phyloP scores from a whole-genome alignment of 495 filamentous ascomycete genomes.

The Penicillium cinerascens region DNA sequence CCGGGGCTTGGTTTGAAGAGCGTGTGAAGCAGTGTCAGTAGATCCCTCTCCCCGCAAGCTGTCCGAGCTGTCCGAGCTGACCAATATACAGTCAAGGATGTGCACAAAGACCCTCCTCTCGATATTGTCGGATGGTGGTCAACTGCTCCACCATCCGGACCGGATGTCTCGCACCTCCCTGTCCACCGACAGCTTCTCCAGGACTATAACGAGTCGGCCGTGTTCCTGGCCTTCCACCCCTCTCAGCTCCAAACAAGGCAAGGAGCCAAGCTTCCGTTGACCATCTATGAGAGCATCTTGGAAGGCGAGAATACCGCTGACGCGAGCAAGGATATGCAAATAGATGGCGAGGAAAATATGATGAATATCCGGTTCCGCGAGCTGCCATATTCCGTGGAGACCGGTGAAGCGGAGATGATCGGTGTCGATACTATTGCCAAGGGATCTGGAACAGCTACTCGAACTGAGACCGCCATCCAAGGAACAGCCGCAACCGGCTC shows the following conservation, averaged over 20 bases:
- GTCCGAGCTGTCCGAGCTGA: conserved; percentile 4
- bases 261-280: conserved; percentile 80
- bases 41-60: background rate
- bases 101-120: conserved; percentile 76
- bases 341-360: conserved; percentile 57
- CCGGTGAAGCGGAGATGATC: conserved; percentile 96
- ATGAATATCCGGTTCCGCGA: conserved; percentile 73
- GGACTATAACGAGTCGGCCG: conserved; percentile 75
- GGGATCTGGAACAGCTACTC: conserved; percentile 71
- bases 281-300: conserved; percentile 82
- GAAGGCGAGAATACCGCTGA: conserved; percentile 57
- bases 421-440: conserved; percentile 85
- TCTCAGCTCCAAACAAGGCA: conserved; percentile 47
- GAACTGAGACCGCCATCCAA: conserved; percentile 7
- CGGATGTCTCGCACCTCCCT: conserved; percentile 59
- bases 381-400: conserved; percentile 83
- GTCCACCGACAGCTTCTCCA: conserved; percentile 72
- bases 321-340: conserved; percentile 68
- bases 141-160: conserved; percentile 70
- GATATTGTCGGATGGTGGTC: conserved; percentile 97
- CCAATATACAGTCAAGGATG: conserved; percentile 66
- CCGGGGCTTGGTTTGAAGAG: conserved; percentile 70
- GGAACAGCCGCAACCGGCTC: conserved; percentile 6
- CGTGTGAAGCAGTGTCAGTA: conserved; percentile 79
- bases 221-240: conserved; percentile 83